Evolutionary conservation across 768 basidiomycete genomes (phyloP), one percentile per base, ranked within the genome.

Genomic region (Neoboletus brunneissimus): DNA sequence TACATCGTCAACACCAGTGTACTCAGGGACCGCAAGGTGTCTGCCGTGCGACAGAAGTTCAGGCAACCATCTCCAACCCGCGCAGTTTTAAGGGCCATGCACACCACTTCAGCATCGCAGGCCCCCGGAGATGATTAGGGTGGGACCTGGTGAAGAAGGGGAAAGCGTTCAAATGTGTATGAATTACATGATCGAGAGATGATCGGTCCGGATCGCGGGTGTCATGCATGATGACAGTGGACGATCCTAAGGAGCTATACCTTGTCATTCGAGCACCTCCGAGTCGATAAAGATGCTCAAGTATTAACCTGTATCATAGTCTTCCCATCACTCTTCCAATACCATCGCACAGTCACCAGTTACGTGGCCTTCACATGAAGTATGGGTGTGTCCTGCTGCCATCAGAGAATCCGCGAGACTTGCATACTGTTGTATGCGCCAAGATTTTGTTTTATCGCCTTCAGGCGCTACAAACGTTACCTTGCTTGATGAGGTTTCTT

Each of bases 161-260:
- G 31, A 35, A 37, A 7, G 29, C 49, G 20, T 54, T 72, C 29
- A 51, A n/a, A 60, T 56, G 58, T 74, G 27, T 75, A 70, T 42
- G 63, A 63, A 16, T 23, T 69, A 10, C 65, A 71, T 53, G 63
- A 69, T 43, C 59, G 29, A 47, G 68, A 63, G 37, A 54, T 32
- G 56, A 53, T 68, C 35, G 22, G 11, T 18, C 16, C 32, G 40
- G 11, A 20, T 16, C 8, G 2, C 6, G 18, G 23, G 23, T n/a
- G 23, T 31, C 37, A 7, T 32, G 37, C 9, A 41, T 23, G 46
- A 8, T 5, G 25, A 18, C 2, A 20, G 40, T 18, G 34, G 34
- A 48, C 11, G 48, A 35, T 23, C 6, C 22, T 16, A 0, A 32
- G 23, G 34, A 25, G 22, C 1, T 18, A 12, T 4, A 23, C 22